These are phyloP conservation scores for Tulasnella sp. DNA, from an alignment of 768 basidiomycete species.

Conservation along the genomic window DNA sequence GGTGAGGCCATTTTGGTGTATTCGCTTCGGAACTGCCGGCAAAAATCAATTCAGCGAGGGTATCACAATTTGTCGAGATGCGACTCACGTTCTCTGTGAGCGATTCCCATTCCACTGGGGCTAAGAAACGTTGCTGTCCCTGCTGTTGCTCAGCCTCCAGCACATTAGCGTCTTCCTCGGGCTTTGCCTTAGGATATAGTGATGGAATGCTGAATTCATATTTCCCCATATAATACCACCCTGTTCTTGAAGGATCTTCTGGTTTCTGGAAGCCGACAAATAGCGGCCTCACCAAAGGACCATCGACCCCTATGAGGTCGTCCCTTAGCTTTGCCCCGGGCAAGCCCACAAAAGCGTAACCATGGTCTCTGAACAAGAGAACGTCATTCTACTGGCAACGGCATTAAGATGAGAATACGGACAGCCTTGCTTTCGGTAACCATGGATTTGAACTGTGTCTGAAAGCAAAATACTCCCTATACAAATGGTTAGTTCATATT, in stretches of 20 bases:
- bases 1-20: slow-evolving; percentile 5
- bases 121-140: not conserved
- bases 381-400: not conserved
- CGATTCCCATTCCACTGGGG: slow-evolving; percentile 1
- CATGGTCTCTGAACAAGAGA: not conserved
- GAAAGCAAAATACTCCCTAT: slow-evolving; percentile 3
- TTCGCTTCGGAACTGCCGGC: not conserved
- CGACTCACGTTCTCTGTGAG: not conserved
- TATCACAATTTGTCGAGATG: not conserved
- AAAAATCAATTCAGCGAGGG: not conserved
- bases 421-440: not conserved
- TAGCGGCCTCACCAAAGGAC: not conserved
- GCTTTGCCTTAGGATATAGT: not conserved
- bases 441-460: slow-evolving; percentile 7
- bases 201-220: not conserved
- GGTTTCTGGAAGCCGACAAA: not conserved
- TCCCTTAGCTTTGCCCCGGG: not conserved
- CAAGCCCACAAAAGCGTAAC: not conserved
- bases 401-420: not conserved
- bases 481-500: not conserved
- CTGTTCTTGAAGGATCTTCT: not conserved
- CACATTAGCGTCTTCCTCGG: not conserved
- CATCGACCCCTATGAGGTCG: not conserved
- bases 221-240: not conserved
- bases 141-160: not conserved